Conservation (phyloP, 176 grass and related monocot species). For the Pontederia paniculata region DNA sequence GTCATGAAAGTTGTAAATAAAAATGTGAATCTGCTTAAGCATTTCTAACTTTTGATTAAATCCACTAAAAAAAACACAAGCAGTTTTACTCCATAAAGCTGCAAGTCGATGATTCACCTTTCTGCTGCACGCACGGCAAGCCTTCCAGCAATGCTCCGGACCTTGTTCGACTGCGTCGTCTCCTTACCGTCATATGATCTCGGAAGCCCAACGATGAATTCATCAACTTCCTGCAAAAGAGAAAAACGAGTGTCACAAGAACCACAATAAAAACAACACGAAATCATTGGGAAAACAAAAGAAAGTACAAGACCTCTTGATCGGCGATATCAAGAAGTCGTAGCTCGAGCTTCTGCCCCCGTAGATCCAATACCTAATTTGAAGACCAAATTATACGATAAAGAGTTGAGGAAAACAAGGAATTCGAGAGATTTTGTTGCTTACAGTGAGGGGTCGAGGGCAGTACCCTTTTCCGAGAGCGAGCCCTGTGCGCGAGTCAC, state of each 20-base stretch:
- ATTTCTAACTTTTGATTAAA: no score
- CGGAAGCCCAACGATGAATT: constrained; percentile 62
- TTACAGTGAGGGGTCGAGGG: constrained; percentile 61
- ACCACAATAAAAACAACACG: neutral
- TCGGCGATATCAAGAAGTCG: constrained; percentile 54
- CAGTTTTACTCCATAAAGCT: neutral
- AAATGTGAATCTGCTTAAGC: no score
- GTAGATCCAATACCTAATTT: constrained; percentile 53
- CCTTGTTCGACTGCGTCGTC: constrained; percentile 71
- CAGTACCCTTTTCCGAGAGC: constrained; percentile 52
- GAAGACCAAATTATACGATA: constrained; percentile 4
- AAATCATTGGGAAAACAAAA: neutral
- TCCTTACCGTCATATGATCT: constrained; percentile 42
- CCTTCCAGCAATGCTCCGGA: constrained; percentile 57
- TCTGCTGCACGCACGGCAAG: constrained; percentile 63
- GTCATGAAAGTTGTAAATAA: no score
- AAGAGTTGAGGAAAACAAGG: neutral
- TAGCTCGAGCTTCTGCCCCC: constrained; percentile 56
- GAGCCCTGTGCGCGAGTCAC: constrained; percentile 44
- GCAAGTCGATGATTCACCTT: constrained; percentile 25
- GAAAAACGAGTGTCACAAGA: neutral
- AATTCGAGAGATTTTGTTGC: neutral
- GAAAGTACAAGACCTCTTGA: constrained; percentile 30
- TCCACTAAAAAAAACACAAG: no score
- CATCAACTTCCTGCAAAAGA: constrained; percentile 20